These are phyloP conservation scores for Chalciporus sphaerocephalus DNA, from an alignment of 768 basidiomycete species.

Conservation along the genomic window DNA sequence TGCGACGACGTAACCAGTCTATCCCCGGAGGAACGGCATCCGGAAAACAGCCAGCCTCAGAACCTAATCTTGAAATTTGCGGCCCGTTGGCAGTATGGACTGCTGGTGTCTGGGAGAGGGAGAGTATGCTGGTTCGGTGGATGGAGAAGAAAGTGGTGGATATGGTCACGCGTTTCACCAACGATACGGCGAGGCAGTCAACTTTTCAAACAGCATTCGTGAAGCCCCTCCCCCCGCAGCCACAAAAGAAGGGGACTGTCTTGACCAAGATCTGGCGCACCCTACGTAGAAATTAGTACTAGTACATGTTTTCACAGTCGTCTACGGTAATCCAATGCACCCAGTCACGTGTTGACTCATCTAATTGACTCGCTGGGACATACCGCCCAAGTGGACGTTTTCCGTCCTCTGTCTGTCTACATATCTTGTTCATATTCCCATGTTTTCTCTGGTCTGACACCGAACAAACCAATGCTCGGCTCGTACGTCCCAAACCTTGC, in stretches of 20 bases:
- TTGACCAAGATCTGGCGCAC: not conserved
- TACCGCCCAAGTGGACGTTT: too few species aligned
- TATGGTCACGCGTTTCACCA: slow-evolving; percentile 40
- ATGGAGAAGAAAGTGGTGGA: slow-evolving; percentile 51
- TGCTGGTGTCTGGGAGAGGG: slow-evolving; percentile 62
- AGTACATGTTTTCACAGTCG: not conserved
- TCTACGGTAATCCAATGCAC: too few species aligned
- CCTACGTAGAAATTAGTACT: not conserved
- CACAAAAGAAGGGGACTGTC: not conserved
- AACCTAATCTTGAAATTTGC: slow-evolving; percentile 3
- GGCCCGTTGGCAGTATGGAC: slow-evolving; percentile 72
- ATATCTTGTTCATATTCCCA: not conserved
- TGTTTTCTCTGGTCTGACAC: not conserved
- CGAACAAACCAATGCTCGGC: slow-evolving; percentile 6
- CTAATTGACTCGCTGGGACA: not conserved
- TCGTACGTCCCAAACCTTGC: slow-evolving; percentile 4
- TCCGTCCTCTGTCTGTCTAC: not conserved
- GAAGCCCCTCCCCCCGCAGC: not conserved
- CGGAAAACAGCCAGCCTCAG: slow-evolving; percentile 5
- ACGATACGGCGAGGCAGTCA: not conserved
- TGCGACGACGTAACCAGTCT: slow-evolving; percentile 34
- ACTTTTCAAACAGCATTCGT: not conserved
- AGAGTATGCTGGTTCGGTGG: slow-evolving; percentile 59
- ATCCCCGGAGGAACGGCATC: not conserved
- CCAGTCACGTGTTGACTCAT: not conserved